phyloP scores from a whole-genome alignment of 345 rosid genomes.

The Capsella bursapastoris region DNA sequence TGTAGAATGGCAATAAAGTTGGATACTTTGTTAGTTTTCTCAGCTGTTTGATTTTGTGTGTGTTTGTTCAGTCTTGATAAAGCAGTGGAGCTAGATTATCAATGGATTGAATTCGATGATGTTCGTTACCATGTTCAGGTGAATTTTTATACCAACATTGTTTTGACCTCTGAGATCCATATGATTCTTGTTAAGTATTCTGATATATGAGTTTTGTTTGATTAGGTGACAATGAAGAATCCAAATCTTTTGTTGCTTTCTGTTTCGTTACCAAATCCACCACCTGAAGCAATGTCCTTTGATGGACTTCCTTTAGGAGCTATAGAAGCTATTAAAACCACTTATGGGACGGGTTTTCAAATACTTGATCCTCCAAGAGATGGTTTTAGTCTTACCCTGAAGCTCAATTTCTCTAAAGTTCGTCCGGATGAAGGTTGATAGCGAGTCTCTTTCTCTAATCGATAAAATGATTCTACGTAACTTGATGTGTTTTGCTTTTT shows the following conservation, averaged over 20 bases:
- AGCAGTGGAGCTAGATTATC: conserved; percentile 86
- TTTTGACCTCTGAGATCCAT: background rate
- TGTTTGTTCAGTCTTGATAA: conserved; percentile 69
- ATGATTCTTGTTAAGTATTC: conserved; percentile 16
- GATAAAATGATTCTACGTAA: conserved; percentile 17
- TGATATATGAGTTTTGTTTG: conserved; percentile 21
- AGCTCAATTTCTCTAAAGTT: conserved; percentile 84
- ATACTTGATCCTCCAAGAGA: conserved; percentile 98
- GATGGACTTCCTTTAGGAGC: conserved; percentile 95
- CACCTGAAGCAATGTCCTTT: conserved; percentile 74
- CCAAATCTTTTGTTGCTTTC: conserved; percentile 73
- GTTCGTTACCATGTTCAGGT: conserved; percentile 97
- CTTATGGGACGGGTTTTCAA: conserved; percentile 78
- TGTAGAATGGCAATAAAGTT: conserved; percentile 17
- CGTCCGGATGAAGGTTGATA: conserved; percentile 86
- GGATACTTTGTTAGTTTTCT: background rate
- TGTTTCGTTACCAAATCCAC: conserved; percentile 85
- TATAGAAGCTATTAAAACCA: conserved; percentile 87
- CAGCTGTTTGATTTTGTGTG: background rate
- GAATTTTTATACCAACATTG: background rate
- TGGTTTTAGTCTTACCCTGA: conserved; percentile 92
- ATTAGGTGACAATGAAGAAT: conserved; percentile 88
- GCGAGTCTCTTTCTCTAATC: conserved; percentile 53
- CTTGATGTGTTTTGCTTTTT: conserved; percentile 13
- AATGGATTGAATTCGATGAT: conserved; percentile 95